phyloP scores from a whole-genome alignment of 2,329 filamentous ascomycete genomes.

The Neopestalotiopsis clavispora region DNA sequence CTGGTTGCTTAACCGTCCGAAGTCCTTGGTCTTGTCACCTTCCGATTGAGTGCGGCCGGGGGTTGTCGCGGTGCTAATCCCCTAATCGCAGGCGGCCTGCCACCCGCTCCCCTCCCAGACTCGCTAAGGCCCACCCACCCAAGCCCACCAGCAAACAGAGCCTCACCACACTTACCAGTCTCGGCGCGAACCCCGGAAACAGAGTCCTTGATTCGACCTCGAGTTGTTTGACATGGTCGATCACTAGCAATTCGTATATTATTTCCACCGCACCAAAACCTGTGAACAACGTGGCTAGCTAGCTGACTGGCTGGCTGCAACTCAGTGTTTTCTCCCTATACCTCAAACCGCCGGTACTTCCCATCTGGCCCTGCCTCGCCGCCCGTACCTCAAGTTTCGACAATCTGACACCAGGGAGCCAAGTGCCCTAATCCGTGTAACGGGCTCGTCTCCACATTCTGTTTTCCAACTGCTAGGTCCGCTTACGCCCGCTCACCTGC shows the following conservation, averaged over 20 bases:
- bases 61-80: slow-evolving; percentile 13
- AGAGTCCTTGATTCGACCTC: slow-evolving; percentile 1
- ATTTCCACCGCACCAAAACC: too few species aligned
- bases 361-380: not conserved
- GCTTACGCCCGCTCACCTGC: not conserved
- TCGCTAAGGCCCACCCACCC: slow-evolving; percentile 7
- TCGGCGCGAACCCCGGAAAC: slow-evolving; percentile 8
- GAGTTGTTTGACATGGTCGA: slow-evolving; percentile 2
- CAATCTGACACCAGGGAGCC: not conserved
- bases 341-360: slow-evolving; percentile 14
- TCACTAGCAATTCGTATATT: not conserved
- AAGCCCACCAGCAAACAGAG: slow-evolving; percentile 6
- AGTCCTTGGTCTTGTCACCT: slow-evolving; percentile 5
- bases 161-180: slow-evolving; percentile 14
- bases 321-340: not conserved
- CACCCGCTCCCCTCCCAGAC: not conserved
- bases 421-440: not conserved
- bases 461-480: not conserved
- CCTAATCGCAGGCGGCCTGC: slow-evolving; percentile 16
- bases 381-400: not conserved
- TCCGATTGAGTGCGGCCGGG: slow-evolving; percentile 6
- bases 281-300: not conserved
- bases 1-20: slow-evolving; percentile 12
- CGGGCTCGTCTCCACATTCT: slow-evolving; percentile 6
- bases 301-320: not conserved